Percentiles rank a stretch among this genome's conserved stretches.
These are phyloP conservation scores for Cryphonectria parasitica DNA, from an alignment of 2,329 filamentous ascomycete genomes.

Conservation along the genomic window DNA sequence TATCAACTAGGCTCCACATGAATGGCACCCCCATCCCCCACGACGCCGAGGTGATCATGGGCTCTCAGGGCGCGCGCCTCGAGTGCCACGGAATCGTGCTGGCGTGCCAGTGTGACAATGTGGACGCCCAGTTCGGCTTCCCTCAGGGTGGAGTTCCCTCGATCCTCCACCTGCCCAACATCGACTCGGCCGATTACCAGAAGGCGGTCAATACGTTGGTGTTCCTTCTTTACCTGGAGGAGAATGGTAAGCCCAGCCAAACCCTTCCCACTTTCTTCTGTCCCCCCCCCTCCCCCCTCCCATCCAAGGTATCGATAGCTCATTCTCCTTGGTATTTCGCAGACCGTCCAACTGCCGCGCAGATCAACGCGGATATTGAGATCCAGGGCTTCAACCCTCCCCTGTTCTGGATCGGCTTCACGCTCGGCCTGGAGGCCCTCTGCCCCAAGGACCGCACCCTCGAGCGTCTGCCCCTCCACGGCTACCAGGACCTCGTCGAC, in stretches of 20 bases:
- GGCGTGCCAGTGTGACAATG: neutral
- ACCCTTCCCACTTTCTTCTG: too few species aligned
- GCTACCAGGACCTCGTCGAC: neutral
- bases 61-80: too few species aligned
- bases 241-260: neutral
- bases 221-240: neutral
- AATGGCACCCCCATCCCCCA: neutral
- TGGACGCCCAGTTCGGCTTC: neutral
- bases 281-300: neutral
- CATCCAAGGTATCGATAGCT: neutral
- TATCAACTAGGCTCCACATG: neutral
- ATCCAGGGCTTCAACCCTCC: neutral
- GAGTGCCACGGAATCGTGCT: neutral
- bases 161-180: neutral
- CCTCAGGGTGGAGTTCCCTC: neutral
- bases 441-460: neutral
- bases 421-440: neutral
- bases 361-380: too few species aligned
- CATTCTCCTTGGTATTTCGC: neutral
- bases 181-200: neutral
- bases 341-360: neutral
- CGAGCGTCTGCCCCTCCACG: neutral
- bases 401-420: neutral
- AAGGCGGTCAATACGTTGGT: accelerated
- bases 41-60: neutral